Evolutionary conservation across 768 basidiomycete species (phyloP).

Genomic region (Hygrocybe punicea): DNA sequence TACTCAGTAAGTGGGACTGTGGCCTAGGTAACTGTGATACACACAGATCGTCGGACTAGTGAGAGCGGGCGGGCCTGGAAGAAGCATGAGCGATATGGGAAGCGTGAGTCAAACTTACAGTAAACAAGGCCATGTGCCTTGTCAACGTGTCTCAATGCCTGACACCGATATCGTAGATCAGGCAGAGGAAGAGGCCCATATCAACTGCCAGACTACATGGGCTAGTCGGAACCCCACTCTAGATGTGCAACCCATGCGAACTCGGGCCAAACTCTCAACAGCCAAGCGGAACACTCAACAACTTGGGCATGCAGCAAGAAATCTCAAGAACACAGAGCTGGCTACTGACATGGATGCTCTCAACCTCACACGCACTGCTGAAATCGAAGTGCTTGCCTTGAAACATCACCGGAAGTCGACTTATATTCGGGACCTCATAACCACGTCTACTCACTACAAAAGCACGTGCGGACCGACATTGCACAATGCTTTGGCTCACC

Average conservation of each 20-base stretch:
- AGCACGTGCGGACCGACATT: neutral
- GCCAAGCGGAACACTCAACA: neutral
- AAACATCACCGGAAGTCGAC: neutral
- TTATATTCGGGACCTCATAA: neutral
- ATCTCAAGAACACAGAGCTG: neutral
- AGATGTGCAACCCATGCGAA: neutral
- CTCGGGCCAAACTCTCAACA: neutral
- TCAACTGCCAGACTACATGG: neutral
- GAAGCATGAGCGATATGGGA: too few species aligned
- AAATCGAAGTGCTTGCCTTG: neutral
- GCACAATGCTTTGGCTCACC: constrained; percentile 1
- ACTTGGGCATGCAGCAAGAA: neutral
- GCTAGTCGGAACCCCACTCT: neutral
- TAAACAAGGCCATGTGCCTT: too few species aligned
- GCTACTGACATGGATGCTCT: neutral
- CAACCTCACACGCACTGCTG: neutral
- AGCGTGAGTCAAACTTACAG: too few species aligned
- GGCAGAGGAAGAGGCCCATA: too few species aligned
- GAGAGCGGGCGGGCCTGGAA: too few species aligned
- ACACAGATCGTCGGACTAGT: too few species aligned
- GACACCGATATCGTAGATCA: too few species aligned
- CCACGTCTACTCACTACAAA: neutral
- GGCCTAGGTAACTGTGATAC: too few species aligned
- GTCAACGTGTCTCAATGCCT: too few species aligned
- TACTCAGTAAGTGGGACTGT: too few species aligned